Percentiles rank a stretch among this genome's conserved stretches.
Conservation (phyloP, 2,329 filamentous ascomycete species). For the Pyricularia sp. region DNA sequence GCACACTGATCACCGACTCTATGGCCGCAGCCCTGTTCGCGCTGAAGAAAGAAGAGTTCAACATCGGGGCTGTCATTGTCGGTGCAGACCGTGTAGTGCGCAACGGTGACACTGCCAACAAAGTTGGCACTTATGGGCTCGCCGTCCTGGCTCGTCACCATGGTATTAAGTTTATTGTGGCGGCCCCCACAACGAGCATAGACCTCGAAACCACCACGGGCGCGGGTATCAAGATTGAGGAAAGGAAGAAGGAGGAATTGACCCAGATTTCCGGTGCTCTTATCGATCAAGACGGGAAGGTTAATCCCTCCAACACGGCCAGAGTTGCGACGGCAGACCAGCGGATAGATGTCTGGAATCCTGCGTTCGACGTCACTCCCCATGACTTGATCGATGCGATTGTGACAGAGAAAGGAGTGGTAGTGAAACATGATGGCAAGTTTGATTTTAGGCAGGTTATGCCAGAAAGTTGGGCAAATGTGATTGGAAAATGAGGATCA, state of each 20-base stretch:
- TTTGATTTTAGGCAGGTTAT: conserved; percentile 52
- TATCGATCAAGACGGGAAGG: conserved; percentile 45
- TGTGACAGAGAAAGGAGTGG: conserved; percentile 81
- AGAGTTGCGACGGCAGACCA: conserved; percentile 68
- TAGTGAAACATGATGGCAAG: conserved; percentile 54
- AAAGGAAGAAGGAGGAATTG: conserved; percentile 69
- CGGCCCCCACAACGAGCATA: conserved; percentile 87
- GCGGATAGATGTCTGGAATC: conserved; percentile 85
- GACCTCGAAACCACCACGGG: conserved; percentile 72
- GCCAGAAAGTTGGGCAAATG: conserved; percentile 38
- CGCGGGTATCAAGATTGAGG: conserved; percentile 75
- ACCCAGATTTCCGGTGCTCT: conserved; percentile 72
- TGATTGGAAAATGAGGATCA: conserved; percentile 11
- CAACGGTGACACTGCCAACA: conserved; percentile 97
- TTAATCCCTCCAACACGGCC: conserved; percentile 51
- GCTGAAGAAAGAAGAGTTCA: conserved; percentile 44
- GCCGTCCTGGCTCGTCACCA: conserved; percentile 84
- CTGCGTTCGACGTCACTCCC: conserved; percentile 91
- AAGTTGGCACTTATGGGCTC: conserved; percentile 89
- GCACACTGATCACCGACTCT: conserved; percentile 63
- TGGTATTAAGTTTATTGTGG: conserved; percentile 86
- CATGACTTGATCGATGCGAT: conserved; percentile 81
- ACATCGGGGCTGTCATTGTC: conserved; percentile 79
- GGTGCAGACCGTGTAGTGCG: conserved; percentile 90
- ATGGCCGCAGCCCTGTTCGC: conserved; percentile 44